Percentiles rank a stretch among this genome's conserved stretches.
These are phyloP conservation scores for Trematosphaeria pertusa DNA, from an alignment of 2,329 filamentous ascomycete species.

Conservation along the genomic window DNA sequence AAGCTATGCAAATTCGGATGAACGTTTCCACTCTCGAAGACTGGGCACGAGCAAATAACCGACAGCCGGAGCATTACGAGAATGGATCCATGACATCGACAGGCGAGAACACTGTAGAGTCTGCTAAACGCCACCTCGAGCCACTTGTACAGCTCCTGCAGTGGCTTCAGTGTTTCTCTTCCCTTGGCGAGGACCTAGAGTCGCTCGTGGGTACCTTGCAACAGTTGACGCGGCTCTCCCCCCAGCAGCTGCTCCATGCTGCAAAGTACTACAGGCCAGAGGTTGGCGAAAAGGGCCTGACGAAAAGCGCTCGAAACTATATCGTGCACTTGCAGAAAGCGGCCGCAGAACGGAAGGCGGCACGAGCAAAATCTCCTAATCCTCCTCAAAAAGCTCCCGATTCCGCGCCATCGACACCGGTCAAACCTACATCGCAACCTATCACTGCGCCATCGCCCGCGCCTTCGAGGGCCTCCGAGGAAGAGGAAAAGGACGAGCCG, in stretches of 20 bases:
- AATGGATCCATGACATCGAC: constrained; percentile 84
- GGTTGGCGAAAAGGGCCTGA: constrained; percentile 90
- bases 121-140: constrained; percentile 81
- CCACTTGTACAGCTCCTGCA: constrained; percentile 93
- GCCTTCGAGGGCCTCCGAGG: constrained; percentile 45
- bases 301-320: constrained; percentile 88
- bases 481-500: constrained; percentile 71
- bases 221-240: constrained; percentile 83
- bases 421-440: constrained; percentile 32
- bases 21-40: constrained; percentile 95
- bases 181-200: constrained; percentile 87
- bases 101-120: constrained; percentile 86
- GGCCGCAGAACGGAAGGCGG: constrained; percentile 58
- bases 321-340: constrained; percentile 81
- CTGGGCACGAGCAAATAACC: constrained; percentile 92
- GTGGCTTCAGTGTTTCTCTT: constrained; percentile 98
- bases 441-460: constrained; percentile 39
- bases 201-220: constrained; percentile 87
- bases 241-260: constrained; percentile 88
- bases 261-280: constrained; percentile 93
- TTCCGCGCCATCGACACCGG: constrained; percentile 40
- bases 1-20: constrained; percentile 99
- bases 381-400: constrained; percentile 44
- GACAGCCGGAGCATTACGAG: constrained; percentile 94
- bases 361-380: constrained; percentile 38